phyloP scores from a whole-genome alignment of 2,329 filamentous ascomycete genomes.

The Ophiosphaerella narmari region DNA sequence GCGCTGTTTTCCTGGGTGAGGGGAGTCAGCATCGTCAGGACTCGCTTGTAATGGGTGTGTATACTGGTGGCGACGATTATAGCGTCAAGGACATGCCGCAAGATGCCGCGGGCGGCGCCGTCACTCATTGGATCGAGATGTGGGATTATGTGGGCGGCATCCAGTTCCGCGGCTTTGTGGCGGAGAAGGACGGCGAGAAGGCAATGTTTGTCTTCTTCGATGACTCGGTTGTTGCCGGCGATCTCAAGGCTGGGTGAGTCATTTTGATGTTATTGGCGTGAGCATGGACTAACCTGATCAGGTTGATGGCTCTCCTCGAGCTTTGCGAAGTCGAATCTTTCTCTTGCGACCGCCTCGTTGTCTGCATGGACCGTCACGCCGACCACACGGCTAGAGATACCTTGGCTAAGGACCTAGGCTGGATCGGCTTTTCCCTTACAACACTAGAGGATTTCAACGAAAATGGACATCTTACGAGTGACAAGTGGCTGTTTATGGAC shows the following conservation, averaged over 20 bases:
- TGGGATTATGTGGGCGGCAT: constrained; percentile 85
- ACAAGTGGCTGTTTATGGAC: constrained; percentile 82
- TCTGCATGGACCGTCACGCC: constrained; percentile 76
- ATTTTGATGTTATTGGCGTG: neutral
- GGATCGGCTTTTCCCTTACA: constrained; percentile 87
- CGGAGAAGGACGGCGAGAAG: constrained; percentile 70
- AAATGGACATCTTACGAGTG: constrained; percentile 65
- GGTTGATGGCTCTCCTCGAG: constrained; percentile 84
- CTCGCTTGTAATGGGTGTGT: constrained; percentile 86
- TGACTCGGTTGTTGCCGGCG: constrained; percentile 69
- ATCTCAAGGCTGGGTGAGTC: constrained; percentile 85
- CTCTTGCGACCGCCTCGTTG: constrained; percentile 75
- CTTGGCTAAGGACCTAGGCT: constrained; percentile 81
- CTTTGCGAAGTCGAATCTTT: constrained; percentile 74
- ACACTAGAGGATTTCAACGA: constrained; percentile 78
- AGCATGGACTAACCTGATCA: constrained; percentile 20
- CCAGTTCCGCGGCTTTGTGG: constrained; percentile 85
- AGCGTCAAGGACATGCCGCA: constrained; percentile 30
- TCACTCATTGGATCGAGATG: constrained; percentile 73
- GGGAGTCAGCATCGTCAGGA: constrained; percentile 74
- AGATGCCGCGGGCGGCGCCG: constrained; percentile 29
- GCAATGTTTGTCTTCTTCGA: constrained; percentile 90
- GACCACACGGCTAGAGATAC: constrained; percentile 65
- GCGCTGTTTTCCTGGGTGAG: constrained; percentile 94
- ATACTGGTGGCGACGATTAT: constrained; percentile 38